A percentile compares a stretch with the other conserved stretches of the same genome.
These are phyloP conservation scores for Daldinia eschscholtzii DNA, from an alignment of 2,329 filamentous ascomycete species.

Conservation along the genomic window DNA sequence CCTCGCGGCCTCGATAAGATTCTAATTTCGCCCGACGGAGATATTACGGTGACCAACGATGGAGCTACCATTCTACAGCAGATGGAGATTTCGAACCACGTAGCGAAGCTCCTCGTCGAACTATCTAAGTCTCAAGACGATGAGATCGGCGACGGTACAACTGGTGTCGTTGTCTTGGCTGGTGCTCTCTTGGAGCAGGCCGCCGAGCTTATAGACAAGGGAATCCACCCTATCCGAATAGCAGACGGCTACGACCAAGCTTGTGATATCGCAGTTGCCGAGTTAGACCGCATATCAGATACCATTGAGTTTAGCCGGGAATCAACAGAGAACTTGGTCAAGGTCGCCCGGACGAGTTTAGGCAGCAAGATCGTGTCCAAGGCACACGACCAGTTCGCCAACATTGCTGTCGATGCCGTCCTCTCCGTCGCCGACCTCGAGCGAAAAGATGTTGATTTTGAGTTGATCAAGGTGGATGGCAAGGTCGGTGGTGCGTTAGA, in stretches of 20 bases:
- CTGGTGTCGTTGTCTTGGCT: constrained; percentile 95
- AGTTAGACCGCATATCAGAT: constrained; percentile 94
- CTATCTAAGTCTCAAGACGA: constrained; percentile 99
- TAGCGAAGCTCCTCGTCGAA: constrained; percentile 95
- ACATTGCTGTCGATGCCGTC: constrained; percentile 97
- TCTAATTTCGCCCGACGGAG: constrained; percentile 96
- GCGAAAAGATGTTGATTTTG: constrained; percentile 97
- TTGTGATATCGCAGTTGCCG: constrained; percentile 93
- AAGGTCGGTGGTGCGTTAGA: constrained; percentile 96
- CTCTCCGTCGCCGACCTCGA: constrained; percentile 96
- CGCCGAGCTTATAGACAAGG: constrained; percentile 98
- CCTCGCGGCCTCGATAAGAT: constrained; percentile 99
- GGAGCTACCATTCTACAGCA: constrained; percentile 96
- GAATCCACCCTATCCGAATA: constrained; percentile 98
- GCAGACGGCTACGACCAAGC: constrained; percentile 98
- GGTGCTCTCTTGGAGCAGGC: constrained; percentile 96
- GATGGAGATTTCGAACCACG: constrained; percentile 99
- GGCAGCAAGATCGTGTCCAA: constrained; percentile 99
- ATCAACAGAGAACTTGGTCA: constrained; percentile 86
- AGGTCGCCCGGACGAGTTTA: constrained; percentile 94
- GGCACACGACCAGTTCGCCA: constrained; percentile 96
- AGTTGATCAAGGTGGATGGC: constrained; percentile 98
- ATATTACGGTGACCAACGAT: constrained; percentile 99
- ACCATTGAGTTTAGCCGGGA: constrained; percentile 85
- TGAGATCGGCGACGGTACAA: constrained; percentile 98